These are phyloP conservation scores for Sporothrix pallida DNA, from an alignment of 2,329 filamentous ascomycete genomes.

Conservation along the genomic window DNA sequence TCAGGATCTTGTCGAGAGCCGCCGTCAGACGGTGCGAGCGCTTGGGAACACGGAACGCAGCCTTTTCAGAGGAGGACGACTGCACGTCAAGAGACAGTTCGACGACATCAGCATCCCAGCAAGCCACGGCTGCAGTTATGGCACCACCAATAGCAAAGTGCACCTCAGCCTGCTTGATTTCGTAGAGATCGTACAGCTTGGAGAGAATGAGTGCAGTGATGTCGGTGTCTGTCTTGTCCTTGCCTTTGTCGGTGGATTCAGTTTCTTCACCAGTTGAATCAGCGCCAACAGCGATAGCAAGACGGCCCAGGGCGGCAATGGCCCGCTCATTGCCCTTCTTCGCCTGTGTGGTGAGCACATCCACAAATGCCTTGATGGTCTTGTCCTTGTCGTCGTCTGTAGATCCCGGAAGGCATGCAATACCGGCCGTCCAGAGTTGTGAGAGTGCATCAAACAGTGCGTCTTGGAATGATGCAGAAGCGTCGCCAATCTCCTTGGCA, in stretches of 20 bases:
- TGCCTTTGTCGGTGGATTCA: neutral
- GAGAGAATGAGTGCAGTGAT: conserved; percentile 64
- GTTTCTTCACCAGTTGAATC: neutral
- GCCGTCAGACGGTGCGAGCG: conserved; percentile 53
- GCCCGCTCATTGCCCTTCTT: conserved; percentile 83
- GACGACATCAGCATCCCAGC: conserved; percentile 84
- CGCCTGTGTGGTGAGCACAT: conserved; percentile 69
- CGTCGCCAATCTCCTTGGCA: conserved; percentile 37
- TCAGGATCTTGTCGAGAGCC: conserved; percentile 74
- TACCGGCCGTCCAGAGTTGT: conserved; percentile 52
- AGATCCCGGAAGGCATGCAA: conserved; percentile 44
- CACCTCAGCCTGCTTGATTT: conserved; percentile 82
- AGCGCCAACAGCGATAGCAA: conserved; percentile 61
- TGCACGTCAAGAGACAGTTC: conserved; percentile 74
- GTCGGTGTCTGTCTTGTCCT: conserved; percentile 35
- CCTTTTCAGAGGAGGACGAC: conserved; percentile 48
- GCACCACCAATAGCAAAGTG: conserved; percentile 93
- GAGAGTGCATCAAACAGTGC: conserved; percentile 53
- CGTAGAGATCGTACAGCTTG: conserved; percentile 76
- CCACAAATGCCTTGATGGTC: conserved; percentile 56
- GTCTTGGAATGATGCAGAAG: conserved; percentile 49
- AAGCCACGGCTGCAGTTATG: conserved; percentile 74
- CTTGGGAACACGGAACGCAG: conserved; percentile 45
- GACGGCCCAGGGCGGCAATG: conserved; percentile 77
- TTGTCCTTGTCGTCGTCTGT: conserved; percentile 27